Evolutionary conservation across 306 rosid species (phyloP), one percentile per base, ranked within the genome.

Genomic region (Cucumis cinereus): DNA sequence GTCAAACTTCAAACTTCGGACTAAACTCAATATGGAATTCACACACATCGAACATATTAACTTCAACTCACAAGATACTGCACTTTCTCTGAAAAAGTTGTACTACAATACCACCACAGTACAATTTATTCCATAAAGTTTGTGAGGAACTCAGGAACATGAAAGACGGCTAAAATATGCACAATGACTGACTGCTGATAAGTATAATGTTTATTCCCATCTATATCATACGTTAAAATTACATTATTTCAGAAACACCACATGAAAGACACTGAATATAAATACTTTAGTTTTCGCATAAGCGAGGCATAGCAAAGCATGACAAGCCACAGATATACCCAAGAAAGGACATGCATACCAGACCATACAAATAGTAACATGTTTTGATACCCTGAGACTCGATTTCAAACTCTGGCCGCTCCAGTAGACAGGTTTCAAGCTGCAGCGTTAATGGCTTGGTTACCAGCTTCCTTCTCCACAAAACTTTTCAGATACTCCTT

Each of bases 401-500:
- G 3, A 7, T 10, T 41, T 70, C 75, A 8, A 70, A 24, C 22
- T 23, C 14, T 9, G 4, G 74, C 23, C 5, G 56, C 22, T 43
- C 13, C 2, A 67, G 73, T 49, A 66, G 30, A 2, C 35, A 5
- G 20, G 24, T 6, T 86, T 89, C 78, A 93, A 1, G 95, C 93
- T 20, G 93, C 82, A 9, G 97, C 89, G 77, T 85, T 64, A 69
- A 94, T 85, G n/a, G 90, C 82, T 19, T 82, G 82, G 40, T 80
- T 85, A 60, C 86, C 87, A 41, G 33, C 92, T 77, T 86, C 88
- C 75, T 86, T 89, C 23, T 82, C 89, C 85, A 87, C 78, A 58
- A 87, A 92, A 55, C 69, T 56, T 79, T 86, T 83, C n/a, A 94
- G 20, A 77, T 94, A 94, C 83, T 94, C 85, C 82, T 85, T 81